phyloP scores from a whole-genome alignment of 805 yeast species.

The Candida khao-thaluensis region DNA sequence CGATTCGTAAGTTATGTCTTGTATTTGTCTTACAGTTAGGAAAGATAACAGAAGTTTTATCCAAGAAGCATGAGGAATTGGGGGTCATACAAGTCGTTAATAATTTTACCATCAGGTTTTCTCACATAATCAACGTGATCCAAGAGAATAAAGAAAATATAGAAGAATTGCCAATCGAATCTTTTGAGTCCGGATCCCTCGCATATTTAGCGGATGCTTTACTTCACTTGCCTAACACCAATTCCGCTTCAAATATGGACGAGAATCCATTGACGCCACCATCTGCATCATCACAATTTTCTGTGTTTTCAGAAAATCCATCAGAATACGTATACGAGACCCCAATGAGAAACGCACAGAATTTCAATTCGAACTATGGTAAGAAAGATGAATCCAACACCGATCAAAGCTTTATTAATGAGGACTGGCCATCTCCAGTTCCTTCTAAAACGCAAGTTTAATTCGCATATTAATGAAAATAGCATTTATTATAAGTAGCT shows the following conservation, averaged over 20 bases:
- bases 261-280: constrained; percentile 39
- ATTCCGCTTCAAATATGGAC: background rate
- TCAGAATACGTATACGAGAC: constrained; percentile 5
- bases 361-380: background rate
- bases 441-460: constrained; percentile 6
- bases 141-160: constrained; percentile 23
- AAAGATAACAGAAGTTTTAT: constrained; percentile 50
- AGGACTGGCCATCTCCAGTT: constrained; percentile 8
- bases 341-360: constrained; percentile 4
- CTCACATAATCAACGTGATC: constrained; percentile 18
- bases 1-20: background rate
- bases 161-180: constrained; percentile 11
- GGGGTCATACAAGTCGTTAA: constrained; percentile 41
- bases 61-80: constrained; percentile 48
- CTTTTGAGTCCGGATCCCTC: constrained; percentile 16
- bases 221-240: constrained; percentile 24
- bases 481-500: constrained; percentile 6
- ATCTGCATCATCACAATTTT: constrained; percentile 40
- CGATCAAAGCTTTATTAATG: background rate
- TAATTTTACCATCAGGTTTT: constrained; percentile 18
- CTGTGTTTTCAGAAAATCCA: constrained; percentile 28
- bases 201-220: constrained; percentile 25
- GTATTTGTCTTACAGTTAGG: constrained; percentile 43
- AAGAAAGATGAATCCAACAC: background rate
- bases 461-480: background rate